Evolutionary conservation across 768 basidiomycete genomes (phyloP).

Genomic region (Boletellus emodensis): DNA sequence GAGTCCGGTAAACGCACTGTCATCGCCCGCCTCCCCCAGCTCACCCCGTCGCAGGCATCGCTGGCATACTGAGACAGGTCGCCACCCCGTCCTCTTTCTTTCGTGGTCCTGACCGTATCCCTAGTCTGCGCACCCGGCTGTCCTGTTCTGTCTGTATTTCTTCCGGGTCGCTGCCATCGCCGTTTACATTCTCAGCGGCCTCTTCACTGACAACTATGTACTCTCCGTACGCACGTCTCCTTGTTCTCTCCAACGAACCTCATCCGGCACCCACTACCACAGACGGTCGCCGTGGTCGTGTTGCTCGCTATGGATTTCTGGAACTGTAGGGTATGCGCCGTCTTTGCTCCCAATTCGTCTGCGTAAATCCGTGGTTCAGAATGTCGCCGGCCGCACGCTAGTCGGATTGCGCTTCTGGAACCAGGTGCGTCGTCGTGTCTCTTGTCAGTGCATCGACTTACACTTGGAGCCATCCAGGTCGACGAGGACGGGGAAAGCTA

Average conservation of each 20-base stretch:
- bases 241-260: background rate
- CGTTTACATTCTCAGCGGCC: conserved; percentile 91
- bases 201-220: conserved; percentile 87
- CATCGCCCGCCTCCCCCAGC: conserved; percentile 1
- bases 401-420: conserved; percentile 99
- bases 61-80: conserved; percentile 77
- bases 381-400: conserved; percentile 88
- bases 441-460: background rate
- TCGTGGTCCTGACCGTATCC: conserved; percentile 10
- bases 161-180: conserved; percentile 87
- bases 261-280: conserved; percentile 3
- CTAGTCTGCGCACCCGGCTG: conserved; percentile 76
- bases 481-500: conserved; percentile 94
- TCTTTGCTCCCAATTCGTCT: background rate
- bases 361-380: conserved; percentile 44
- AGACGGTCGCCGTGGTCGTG: conserved; percentile 91
- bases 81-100: conserved; percentile 5
- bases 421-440: conserved; percentile 46
- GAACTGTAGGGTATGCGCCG: conserved; percentile 76
- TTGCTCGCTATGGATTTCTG: conserved; percentile 97
- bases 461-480: conserved; percentile 46
- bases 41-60: conserved; percentile 45
- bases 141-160: conserved; percentile 83
- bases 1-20: conserved; percentile 56
- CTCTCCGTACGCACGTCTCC: conserved; percentile 62